Evolutionary conservation across 116 monocot genomes (phyloP).

Genomic region (Dioscorea cayenensis): DNA sequence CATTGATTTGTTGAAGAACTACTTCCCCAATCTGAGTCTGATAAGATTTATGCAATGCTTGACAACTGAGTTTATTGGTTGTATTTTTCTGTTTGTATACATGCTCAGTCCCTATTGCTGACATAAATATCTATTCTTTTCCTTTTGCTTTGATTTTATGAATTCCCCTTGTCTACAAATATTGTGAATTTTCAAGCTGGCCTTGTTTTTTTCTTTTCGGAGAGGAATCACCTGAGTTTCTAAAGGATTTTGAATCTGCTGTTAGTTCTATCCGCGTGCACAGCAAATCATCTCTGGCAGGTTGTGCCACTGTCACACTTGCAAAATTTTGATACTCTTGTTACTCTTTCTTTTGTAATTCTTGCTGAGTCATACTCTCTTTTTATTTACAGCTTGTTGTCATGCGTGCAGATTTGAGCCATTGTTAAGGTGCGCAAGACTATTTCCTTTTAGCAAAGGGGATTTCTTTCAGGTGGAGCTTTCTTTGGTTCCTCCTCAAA

Average conservation of each 20-base stretch:
- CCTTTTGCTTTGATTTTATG: not conserved
- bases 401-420: conserved; percentile 87
- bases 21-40: conserved; percentile 79
- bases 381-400: conserved; percentile 73
- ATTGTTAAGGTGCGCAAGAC: conserved; percentile 91
- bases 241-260: conserved; percentile 76
- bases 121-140: not conserved
- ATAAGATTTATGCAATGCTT: conserved; percentile 89
- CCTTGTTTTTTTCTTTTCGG: conserved; percentile 17
- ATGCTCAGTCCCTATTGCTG: not conserved
- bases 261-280: conserved; percentile 76
- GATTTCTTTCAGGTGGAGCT: conserved; percentile 90
- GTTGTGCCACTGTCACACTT: conserved; percentile 16
- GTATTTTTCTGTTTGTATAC: too few species aligned
- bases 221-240: conserved; percentile 82
- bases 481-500: not conserved
- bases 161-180: not conserved
- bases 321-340: not conserved
- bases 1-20: conserved; percentile 39
- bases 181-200: not conserved
- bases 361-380: conserved; percentile 9
- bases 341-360: not conserved
- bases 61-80: conserved; percentile 51
- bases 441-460: conserved; percentile 98
- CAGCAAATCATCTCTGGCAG: conserved; percentile 99